A percentile compares a stretch with the other conserved stretches of the same genome.
These are phyloP conservation scores for Austroboletus niveus DNA, from an alignment of 1,284 basidiomycete species.

Conservation along the genomic window DNA sequence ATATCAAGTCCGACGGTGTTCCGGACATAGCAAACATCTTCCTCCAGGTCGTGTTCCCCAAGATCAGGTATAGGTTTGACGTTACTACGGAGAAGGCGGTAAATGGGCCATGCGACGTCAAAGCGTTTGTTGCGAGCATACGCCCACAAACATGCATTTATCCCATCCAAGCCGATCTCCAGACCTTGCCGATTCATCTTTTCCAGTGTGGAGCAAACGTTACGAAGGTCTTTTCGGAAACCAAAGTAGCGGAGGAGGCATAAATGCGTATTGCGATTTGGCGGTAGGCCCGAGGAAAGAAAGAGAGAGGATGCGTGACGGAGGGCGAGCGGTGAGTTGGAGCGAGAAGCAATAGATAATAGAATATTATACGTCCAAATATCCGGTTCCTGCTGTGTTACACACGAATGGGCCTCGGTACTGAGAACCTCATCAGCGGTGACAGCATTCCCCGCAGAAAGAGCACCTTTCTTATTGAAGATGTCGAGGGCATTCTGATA, in stretches of 20 bases:
- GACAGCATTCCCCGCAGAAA: slow-evolving; percentile 19
- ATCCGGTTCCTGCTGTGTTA: slow-evolving; percentile 44
- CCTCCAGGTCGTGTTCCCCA: slow-evolving; percentile 34
- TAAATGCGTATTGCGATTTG: slow-evolving; percentile 62
- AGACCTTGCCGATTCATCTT: slow-evolving; percentile 50
- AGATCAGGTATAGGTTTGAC: slow-evolving; percentile 36
- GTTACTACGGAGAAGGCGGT: slow-evolving; percentile 59
- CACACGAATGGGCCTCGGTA: neutral
- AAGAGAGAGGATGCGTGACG: slow-evolving; percentile 53
- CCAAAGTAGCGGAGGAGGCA: slow-evolving; percentile 58
- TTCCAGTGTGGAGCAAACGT: slow-evolving; percentile 52
- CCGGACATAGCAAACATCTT: slow-evolving; percentile 35
- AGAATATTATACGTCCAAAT: slow-evolving; percentile 68
- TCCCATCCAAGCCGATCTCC: slow-evolving; percentile 58
- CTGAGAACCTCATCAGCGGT: neutral
- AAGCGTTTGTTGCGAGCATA: slow-evolving; percentile 53
- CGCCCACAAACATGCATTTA: slow-evolving; percentile 68
- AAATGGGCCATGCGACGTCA: slow-evolving; percentile 59
- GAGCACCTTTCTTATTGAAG: slow-evolving; percentile 54
- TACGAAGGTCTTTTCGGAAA: slow-evolving; percentile 43
- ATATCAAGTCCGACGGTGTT: slow-evolving; percentile 47
- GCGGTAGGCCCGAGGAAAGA: slow-evolving; percentile 47
- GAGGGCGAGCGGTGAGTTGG: slow-evolving; percentile 44
- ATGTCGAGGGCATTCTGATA: slow-evolving; percentile 60
- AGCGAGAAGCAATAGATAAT: slow-evolving; percentile 58